Evolutionary conservation across 129 eudicot species (phyloP).

Genomic region (Glebionis coronaria): DNA sequence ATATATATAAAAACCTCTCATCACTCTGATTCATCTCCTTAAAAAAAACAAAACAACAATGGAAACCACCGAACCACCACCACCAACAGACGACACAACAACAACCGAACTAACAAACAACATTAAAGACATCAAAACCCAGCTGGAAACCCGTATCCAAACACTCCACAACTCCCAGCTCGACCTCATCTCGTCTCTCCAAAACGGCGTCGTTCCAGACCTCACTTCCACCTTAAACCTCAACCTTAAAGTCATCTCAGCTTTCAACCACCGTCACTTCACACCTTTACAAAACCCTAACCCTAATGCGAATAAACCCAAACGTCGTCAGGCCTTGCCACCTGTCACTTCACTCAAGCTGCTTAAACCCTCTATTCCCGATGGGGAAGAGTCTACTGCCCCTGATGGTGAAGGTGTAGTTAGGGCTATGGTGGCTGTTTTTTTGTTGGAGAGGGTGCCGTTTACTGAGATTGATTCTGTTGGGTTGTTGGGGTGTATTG

Average conservation of each 20-base stretch:
- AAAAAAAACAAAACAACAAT: slow-evolving; percentile 20
- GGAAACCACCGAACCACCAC: slow-evolving; percentile 30
- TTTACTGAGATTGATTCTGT: slow-evolving; percentile 79
- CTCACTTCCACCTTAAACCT: slow-evolving; percentile 73
- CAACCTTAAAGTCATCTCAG: slow-evolving; percentile 68
- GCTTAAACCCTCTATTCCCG: slow-evolving; percentile 23
- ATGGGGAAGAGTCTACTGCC: slow-evolving; percentile 43
- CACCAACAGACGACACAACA: too few relatives aligned
- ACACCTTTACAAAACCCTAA: slow-evolving; percentile 50
- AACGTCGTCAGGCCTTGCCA: slow-evolving; percentile 29
- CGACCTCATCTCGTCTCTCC: slow-evolving; percentile 78
- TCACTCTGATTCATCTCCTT: slow-evolving; percentile 14
- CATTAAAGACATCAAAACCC: slow-evolving; percentile 59
- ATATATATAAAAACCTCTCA: too few relatives aligned
- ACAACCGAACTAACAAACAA: slow-evolving; percentile 28
- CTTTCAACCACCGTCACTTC: slow-evolving; percentile 59
- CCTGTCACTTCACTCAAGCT: slow-evolving; percentile 24
- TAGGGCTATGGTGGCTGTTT: slow-evolving; percentile 82
- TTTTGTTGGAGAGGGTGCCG: slow-evolving; percentile 76
- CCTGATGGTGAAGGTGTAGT: too few relatives aligned
- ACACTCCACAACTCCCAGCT: slow-evolving; percentile 61
- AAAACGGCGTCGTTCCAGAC: slow-evolving; percentile 58
- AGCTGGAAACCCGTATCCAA: slow-evolving; percentile 62
- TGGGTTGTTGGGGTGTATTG: slow-evolving; percentile 62
- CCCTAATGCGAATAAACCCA: slow-evolving; percentile 55